Evolutionary conservation across 371 early-diverging fungal species (phyloP).

Genomic region (Syncephalastrum racemosum): DNA sequence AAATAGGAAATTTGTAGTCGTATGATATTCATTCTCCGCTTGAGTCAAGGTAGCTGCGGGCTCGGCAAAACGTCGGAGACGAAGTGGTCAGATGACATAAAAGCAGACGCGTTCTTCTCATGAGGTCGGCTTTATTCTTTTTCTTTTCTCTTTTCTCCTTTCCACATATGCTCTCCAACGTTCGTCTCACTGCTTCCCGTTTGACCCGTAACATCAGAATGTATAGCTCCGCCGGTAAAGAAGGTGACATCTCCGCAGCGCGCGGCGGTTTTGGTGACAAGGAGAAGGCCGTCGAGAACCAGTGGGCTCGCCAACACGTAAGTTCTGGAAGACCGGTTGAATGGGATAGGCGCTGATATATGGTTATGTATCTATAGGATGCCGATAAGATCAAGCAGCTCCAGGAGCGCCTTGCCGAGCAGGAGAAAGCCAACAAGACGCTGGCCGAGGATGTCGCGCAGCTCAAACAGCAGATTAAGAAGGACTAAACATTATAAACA

Average conservation of each 20-base stretch:
- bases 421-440: constrained; percentile 10
- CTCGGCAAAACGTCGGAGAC: too few relatives aligned
- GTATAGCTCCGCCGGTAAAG: constrained; percentile 6
- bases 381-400: constrained; percentile 32
- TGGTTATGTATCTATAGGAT: constrained; percentile 18
- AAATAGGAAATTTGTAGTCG: too few relatives aligned
- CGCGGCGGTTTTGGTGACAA: constrained; percentile 20
- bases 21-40: too few relatives aligned
- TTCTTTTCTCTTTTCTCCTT: too few relatives aligned
- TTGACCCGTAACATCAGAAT: background rate
- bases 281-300: constrained; percentile 40
- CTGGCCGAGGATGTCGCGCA: constrained; percentile 10
- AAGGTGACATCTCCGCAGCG: background rate
- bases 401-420: constrained; percentile 5
- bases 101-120: too few relatives aligned
- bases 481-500: constrained; percentile 1
- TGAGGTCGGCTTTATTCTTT: too few relatives aligned
- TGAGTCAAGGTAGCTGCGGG: too few relatives aligned
- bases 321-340: background rate
- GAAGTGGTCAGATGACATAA: too few relatives aligned
- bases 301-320: constrained; percentile 44
- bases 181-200: background rate
- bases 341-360: background rate
- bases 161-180: too few relatives aligned
- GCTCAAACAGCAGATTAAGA: constrained; percentile 9